A percentile compares a stretch with the other conserved stretches of the same genome.
phyloP scores from a whole-genome alignment of 331 rosid genomes.

The Quercus lobata region DNA sequence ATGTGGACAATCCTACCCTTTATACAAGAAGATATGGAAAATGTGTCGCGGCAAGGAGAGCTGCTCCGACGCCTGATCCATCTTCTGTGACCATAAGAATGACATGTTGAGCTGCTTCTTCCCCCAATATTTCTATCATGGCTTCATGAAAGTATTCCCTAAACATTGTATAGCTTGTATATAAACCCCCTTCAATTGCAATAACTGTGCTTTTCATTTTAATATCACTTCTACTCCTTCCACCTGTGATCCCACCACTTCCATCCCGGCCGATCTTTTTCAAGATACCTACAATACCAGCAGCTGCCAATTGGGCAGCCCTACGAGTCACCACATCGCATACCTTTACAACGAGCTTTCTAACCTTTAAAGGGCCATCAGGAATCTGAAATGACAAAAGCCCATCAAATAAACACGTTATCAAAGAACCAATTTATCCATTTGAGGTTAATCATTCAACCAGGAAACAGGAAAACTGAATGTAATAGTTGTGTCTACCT shows the following conservation, averaged over 20 bases:
- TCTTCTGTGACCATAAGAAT: conserved; percentile 68
- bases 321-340: conserved; percentile 62
- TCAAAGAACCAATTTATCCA: neutral
- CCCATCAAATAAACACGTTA: neutral
- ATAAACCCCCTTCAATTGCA: conserved; percentile 70
- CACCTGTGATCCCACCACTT: conserved; percentile 60
- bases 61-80: conserved; percentile 79
- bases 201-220: conserved; percentile 70
- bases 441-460: neutral
- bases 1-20: conserved; percentile 40
- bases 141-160: conserved; percentile 72
- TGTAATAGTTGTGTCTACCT: conserved; percentile 36
- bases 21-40: conserved; percentile 49
- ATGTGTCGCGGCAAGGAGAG: conserved; percentile 66
- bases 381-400: conserved; percentile 43
- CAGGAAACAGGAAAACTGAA: neutral
- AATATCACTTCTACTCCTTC: conserved; percentile 48
- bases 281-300: conserved; percentile 70
- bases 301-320: conserved; percentile 79
- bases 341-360: conserved; percentile 59
- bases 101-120: conserved; percentile 61
- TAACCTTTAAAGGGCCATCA: conserved; percentile 46
- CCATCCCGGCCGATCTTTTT: conserved; percentile 88
- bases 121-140: conserved; percentile 67
- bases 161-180: conserved; percentile 55